Base-by-base conservation (phyloP, 148 eudicot genomes). In the Vaccinium darrowii region DNA sequence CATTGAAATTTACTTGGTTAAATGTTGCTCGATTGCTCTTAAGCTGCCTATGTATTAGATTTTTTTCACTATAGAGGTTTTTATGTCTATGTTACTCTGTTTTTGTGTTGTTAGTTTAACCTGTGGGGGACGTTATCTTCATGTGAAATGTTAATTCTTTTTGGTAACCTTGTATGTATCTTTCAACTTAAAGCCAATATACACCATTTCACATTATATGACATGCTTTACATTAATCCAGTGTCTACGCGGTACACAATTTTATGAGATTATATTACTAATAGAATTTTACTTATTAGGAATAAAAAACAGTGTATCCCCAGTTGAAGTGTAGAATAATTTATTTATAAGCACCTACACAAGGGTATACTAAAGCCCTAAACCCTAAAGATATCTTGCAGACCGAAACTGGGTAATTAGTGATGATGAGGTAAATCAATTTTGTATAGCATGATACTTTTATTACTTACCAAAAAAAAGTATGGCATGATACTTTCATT, bases 81-180 rank as follows among this genome's bases (percentile, higher is more conserved):
- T 77, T 8, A 50, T 18, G 63, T 27, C 6, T 49, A 0, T 0
- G 2, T 50, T 51, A 23, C 27, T n/a, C 11, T 51, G 25, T 75
- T 75, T 75, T 75, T 6, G 49, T 21, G 47, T 75, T 75, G 11
- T 19, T 36, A 73, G 50, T 9, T 73, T 15, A 75, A 43, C 53
- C 47, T 75, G 53, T 8, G 78, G 54, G 53, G 51, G 43, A 16
- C 19, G 19, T 18, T 16, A 52, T 78, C 60, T 53, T 43, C 49
- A 27, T 39, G 51, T 30, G n/a, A 69, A 79, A 12, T 54, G 47
- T 54, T 79, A 25, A 14, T 2, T 2, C 2, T 53, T 79, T 54
- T 79, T 79, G 62, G n/a, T 79, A 13, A 27, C 54, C 47, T 79
- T 79, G 80, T 56, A 23, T 25, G 62, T 16, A 23, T 78, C 60